Evolutionary conservation across 345 rosid genomes (phyloP).

Genomic region (Moricandia moricandioides): DNA sequence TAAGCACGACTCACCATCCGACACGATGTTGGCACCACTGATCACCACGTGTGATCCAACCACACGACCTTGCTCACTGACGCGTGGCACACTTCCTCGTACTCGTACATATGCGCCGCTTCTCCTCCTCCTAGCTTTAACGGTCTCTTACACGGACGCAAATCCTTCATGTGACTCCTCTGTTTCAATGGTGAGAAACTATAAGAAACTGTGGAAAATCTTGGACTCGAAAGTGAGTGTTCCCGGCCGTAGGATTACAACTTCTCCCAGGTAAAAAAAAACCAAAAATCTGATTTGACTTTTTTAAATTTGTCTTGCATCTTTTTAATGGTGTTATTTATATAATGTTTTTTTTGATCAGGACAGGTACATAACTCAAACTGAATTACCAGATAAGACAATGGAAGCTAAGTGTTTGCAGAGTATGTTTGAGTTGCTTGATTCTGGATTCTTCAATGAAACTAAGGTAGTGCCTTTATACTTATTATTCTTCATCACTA

Average conservation of each 20-base stretch:
- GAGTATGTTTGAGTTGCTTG: slow-evolving; percentile 49
- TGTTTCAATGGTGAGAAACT: slow-evolving; percentile 23
- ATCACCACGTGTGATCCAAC: slow-evolving; percentile 18
- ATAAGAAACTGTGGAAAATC: slow-evolving; percentile 12
- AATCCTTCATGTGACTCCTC: neutral
- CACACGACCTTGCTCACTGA: slow-evolving; percentile 2
- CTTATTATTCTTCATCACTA: neutral
- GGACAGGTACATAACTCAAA: slow-evolving; percentile 42
- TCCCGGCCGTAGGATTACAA: slow-evolving; percentile 24
- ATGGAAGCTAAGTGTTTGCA: slow-evolving; percentile 42
- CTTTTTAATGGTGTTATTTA: neutral
- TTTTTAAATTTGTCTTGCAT: neutral
- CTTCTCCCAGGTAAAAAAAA: slow-evolving; percentile 8
- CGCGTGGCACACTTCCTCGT: slow-evolving; percentile 26
- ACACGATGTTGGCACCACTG: neutral
- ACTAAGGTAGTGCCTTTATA: slow-evolving; percentile 47
- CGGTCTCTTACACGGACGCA: slow-evolving; percentile 1
- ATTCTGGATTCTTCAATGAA: slow-evolving; percentile 65
- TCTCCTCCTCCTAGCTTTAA: slow-evolving; percentile 7
- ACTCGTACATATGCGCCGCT: slow-evolving; percentile 1
- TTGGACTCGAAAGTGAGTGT: slow-evolving; percentile 17
- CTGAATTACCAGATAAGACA: slow-evolving; percentile 32
- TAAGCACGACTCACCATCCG: neutral
- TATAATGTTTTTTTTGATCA: slow-evolving; percentile 39
- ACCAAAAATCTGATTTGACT: neutral